phyloP scores from a whole-genome alignment of 176 grass and related monocot species.

The Puccinellia tenuiflora region DNA sequence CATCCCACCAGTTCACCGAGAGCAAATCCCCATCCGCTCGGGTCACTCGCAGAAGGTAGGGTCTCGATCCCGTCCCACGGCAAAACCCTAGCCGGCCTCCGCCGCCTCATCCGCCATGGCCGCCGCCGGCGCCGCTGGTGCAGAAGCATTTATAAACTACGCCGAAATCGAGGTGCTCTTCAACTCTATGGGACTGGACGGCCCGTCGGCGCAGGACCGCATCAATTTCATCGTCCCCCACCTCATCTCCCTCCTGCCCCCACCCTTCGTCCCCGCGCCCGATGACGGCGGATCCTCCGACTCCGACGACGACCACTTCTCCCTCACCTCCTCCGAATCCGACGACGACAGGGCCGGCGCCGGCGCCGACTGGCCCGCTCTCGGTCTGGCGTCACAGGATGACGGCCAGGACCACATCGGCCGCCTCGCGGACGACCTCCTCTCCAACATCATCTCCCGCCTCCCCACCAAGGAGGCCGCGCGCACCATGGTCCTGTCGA shows the following conservation, averaged over 20 bases:
- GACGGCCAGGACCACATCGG: background rate
- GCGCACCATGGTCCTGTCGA: background rate
- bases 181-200: too few relatives aligned
- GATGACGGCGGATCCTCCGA: background rate
- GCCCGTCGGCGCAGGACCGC: too few relatives aligned
- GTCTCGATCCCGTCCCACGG: background rate
- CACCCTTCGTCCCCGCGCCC: too few relatives aligned
- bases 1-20: too few relatives aligned
- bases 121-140: too few relatives aligned
- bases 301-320: background rate
- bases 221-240: too few relatives aligned
- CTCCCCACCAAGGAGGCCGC: background rate
- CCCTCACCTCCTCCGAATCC: background rate
- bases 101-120: background rate
- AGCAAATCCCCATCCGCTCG: background rate
- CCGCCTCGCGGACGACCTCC: background rate
- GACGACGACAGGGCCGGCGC: background rate
- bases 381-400: background rate
- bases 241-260: too few relatives aligned
- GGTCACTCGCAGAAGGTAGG: too few relatives aligned
- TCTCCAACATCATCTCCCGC: background rate
- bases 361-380: background rate
- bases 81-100: background rate
- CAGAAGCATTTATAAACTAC: background rate
- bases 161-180: background rate